Evolutionary conservation across 2,329 filamentous ascomycete species (phyloP).

Genomic region (Karstenula rhodostoma): DNA sequence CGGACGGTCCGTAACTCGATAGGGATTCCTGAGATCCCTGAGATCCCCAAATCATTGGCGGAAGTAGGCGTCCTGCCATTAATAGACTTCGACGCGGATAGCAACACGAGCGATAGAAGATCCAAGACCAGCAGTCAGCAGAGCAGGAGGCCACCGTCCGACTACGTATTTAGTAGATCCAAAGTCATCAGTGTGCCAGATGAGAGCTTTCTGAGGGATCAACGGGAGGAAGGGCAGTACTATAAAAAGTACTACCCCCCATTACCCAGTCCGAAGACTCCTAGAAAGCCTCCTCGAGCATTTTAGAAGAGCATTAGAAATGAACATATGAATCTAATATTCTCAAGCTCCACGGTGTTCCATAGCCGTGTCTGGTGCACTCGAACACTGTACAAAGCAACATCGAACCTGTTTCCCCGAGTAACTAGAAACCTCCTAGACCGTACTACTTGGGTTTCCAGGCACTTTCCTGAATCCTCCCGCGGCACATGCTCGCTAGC

Average conservation of each 20-base stretch:
- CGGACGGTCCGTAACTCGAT: constrained; percentile 12
- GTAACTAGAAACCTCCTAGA: not conserved
- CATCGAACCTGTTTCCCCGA: not conserved
- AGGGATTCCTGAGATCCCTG: constrained; percentile 19
- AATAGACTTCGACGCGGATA: constrained; percentile 36
- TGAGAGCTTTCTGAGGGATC: constrained; percentile 29
- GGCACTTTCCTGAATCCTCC: not conserved
- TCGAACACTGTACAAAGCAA: not conserved
- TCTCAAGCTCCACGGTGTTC: not conserved
- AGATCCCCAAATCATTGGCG: constrained; percentile 25
- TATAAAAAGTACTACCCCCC: constrained; percentile 36
- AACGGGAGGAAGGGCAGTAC: constrained; percentile 28
- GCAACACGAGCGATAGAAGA: constrained; percentile 19
- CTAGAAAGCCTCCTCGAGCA: constrained; percentile 18
- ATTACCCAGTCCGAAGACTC: constrained; percentile 25
- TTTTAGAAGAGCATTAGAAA: constrained; percentile 6
- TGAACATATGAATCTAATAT: constrained; percentile 9
- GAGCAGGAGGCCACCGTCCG: constrained; percentile 28
- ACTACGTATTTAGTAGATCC: constrained; percentile 37
- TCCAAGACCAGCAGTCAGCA: constrained; percentile 21
- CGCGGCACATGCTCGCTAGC: not conserved
- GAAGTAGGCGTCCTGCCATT: constrained; percentile 31
- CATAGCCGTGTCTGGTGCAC: not conserved
- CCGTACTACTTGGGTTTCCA: not conserved
- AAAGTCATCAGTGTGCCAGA: constrained; percentile 40